A percentile compares a stretch with the other conserved stretches of the same genome.
Evolutionary conservation across 2,329 filamentous ascomycete genomes (phyloP).

Genomic region (Xylaria sp.): DNA sequence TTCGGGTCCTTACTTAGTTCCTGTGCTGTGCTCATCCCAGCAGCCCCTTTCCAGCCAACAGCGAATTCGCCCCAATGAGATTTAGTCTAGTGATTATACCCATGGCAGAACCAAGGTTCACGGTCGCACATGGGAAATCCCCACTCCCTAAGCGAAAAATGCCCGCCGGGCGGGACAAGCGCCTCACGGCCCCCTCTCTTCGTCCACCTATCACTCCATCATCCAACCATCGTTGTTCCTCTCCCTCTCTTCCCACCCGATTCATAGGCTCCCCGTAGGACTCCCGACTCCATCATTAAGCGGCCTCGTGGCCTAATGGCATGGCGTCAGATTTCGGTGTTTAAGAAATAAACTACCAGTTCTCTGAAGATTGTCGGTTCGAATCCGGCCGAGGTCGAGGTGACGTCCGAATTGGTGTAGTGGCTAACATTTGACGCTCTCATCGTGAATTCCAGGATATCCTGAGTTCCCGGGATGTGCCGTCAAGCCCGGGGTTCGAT

Average conservation of each 20-base stretch:
- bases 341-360: background rate
- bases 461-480: background rate
- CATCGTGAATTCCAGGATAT: slow-evolving; percentile 8
- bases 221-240: too few species aligned
- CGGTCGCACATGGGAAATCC: too few species aligned
- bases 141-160: too few species aligned
- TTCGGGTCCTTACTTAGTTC: too few species aligned
- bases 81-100: too few species aligned
- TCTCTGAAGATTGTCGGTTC: slow-evolving; percentile 31
- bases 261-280: background rate
- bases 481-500: slow-evolving; percentile 42
- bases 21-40: too few species aligned
- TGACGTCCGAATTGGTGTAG: slow-evolving; percentile 42
- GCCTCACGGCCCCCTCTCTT: too few species aligned
- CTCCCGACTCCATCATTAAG: background rate
- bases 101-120: too few species aligned
- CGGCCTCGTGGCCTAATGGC: slow-evolving; percentile 32
- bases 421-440: slow-evolving; percentile 45
- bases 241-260: background rate
- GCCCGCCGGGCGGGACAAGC: too few species aligned
- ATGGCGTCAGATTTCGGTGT: slow-evolving; percentile 29
- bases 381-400: slow-evolving; percentile 30
- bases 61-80: too few species aligned
- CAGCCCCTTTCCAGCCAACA: too few species aligned
- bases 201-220: too few species aligned